phyloP scores from a whole-genome alignment of 192 early-diverging fungal species.

The Coemansia sp. region DNA sequence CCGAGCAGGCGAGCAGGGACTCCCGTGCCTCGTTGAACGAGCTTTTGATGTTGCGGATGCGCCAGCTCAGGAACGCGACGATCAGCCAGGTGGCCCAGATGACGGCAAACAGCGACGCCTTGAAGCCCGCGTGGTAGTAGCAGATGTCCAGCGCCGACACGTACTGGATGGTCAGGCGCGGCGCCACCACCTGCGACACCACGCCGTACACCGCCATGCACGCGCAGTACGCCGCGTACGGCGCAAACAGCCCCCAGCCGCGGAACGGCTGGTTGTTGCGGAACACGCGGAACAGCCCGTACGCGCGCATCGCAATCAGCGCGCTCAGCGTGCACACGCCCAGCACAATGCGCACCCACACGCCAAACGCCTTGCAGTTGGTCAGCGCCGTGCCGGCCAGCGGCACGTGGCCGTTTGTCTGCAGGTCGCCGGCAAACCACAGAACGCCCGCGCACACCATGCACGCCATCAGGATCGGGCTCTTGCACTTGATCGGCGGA shows the following conservation, averaged over 20 bases:
- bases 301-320: conserved; percentile 27
- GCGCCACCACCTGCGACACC: conserved; percentile 18
- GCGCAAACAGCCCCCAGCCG: conserved; percentile 25
- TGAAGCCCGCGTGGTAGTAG: conserved; percentile 20
- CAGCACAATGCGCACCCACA: conserved; percentile 40
- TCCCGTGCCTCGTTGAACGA: conserved; percentile 50
- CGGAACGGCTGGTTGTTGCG: conserved; percentile 22
- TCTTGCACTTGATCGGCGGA: conserved; percentile 43
- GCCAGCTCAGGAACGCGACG: conserved; percentile 25
- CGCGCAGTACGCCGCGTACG: conserved; percentile 9
- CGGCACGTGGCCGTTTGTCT: conserved; percentile 28
- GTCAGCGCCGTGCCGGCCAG: conserved; percentile 4
- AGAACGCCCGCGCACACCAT: conserved; percentile 3
- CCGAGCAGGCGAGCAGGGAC: conserved; percentile 13
- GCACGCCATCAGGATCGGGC: conserved; percentile 22
- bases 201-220: conserved; percentile 24
- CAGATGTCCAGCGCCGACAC: conserved; percentile 21
- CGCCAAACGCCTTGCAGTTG: conserved; percentile 35
- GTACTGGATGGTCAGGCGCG: conserved; percentile 10
- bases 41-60: conserved; percentile 44
- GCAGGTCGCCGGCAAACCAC: conserved; percentile 35
- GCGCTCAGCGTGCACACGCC: conserved; percentile 25
- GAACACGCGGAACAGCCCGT: conserved; percentile 32
- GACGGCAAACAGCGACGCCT: conserved; percentile 28
- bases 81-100: conserved; percentile 34